Evolutionary conservation across 768 basidiomycete species (phyloP).

Genomic region (Filobasidium wieringae): DNA sequence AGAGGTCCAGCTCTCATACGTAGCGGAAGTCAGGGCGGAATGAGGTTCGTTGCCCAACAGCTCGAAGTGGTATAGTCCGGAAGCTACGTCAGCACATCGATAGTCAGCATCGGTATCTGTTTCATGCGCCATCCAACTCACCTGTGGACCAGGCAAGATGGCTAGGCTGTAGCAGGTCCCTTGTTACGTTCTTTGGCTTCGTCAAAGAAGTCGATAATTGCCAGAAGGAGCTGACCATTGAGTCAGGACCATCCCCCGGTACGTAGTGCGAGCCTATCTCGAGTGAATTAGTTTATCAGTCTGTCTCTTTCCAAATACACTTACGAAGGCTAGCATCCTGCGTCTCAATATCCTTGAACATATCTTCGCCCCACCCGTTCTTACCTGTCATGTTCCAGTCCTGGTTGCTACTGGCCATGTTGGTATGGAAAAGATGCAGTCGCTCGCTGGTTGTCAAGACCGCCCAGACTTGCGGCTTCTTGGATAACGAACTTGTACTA

Average conservation of each 20-base stretch:
- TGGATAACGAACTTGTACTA: conserved; percentile 46
- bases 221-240: conserved; percentile 1
- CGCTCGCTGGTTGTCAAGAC: conserved; percentile 73
- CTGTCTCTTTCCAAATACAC: conserved; percentile 53
- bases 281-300: conserved; percentile 67
- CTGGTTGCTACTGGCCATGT: conserved; percentile 46
- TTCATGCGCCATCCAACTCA: conserved; percentile 34
- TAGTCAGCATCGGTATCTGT: background rate
- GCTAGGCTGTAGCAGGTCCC: background rate
- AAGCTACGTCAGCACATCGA: conserved; percentile 54
- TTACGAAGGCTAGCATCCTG: conserved; percentile 49
- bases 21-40: no score
- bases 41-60: background rate
- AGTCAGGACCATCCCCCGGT: conserved; percentile 57
- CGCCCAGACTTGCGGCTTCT: conserved; percentile 48
- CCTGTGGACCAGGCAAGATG: conserved; percentile 83
- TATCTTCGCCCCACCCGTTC: conserved; percentile 53
- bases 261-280: conserved; percentile 78
- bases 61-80: conserved; percentile 70
- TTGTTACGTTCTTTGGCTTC: background rate
- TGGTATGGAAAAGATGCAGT: conserved; percentile 65
- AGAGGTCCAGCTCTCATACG: background rate
- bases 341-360: conserved; percentile 67
- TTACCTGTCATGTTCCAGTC: conserved; percentile 64
- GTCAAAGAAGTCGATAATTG: background rate